These are phyloP conservation scores for Phytophthora hibernalis DNA, from an alignment of 352 stramenopile species.

Conservation along the genomic window DNA sequence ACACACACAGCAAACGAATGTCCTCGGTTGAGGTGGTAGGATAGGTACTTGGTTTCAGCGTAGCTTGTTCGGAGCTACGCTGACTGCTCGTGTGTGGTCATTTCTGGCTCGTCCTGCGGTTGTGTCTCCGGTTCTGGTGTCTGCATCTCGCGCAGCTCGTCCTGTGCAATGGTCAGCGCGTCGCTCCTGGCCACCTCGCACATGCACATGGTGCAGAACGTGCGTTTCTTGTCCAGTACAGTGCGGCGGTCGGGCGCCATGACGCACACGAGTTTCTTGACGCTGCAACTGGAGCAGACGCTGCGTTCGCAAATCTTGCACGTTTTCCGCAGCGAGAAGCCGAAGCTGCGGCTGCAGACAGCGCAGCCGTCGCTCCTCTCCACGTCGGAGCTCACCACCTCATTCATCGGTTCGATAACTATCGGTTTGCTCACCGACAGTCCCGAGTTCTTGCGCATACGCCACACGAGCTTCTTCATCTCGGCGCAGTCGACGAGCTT, in stretches of 20 bases:
- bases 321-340: slow-evolving; percentile 25
- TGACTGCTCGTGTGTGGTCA: slow-evolving; percentile 3
- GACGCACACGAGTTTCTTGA: slow-evolving; percentile 53
- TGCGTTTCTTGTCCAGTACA: slow-evolving; percentile 45
- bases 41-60: slow-evolving; percentile 7
- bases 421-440: slow-evolving; percentile 32
- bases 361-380: slow-evolving; percentile 14
- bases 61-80: background rate
- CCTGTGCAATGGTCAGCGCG: slow-evolving; percentile 34
- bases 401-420: slow-evolving; percentile 17
- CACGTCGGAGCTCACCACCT: background rate
- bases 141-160: slow-evolving; percentile 38
- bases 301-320: slow-evolving; percentile 37
- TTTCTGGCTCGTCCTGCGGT: slow-evolving; percentile 23
- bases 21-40: slow-evolving; percentile 13
- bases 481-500: slow-evolving; percentile 50
- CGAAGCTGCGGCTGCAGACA: slow-evolving; percentile 22
- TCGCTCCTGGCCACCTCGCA: slow-evolving; percentile 38
- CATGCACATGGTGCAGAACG: slow-evolving; percentile 46
- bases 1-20: slow-evolving; percentile 4
- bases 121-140: slow-evolving; percentile 4
- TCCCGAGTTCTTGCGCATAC: slow-evolving; percentile 43
- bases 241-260: slow-evolving; percentile 43
- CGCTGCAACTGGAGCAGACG: slow-evolving; percentile 42
- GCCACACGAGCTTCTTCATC: slow-evolving; percentile 76